phyloP scores from a whole-genome alignment of 495 filamentous ascomycete genomes.

The Lasiosphaeriaceae sp. region DNA sequence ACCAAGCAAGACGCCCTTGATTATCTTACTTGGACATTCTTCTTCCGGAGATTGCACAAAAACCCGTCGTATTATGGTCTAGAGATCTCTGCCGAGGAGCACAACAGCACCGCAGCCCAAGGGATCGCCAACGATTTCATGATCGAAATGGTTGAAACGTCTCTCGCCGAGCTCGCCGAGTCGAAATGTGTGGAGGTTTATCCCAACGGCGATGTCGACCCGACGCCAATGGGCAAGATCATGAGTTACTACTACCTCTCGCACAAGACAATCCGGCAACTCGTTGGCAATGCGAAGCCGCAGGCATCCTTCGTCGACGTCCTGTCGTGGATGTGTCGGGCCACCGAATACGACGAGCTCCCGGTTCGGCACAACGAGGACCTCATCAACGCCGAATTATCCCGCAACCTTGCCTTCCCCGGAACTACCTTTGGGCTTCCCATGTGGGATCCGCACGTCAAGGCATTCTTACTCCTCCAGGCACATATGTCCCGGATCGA shows the following conservation, averaged over 20 bases:
- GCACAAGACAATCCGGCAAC: constrained; percentile 86
- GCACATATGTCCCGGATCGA: constrained; percentile 90
- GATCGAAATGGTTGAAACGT: constrained; percentile 83
- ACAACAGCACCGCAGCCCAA: constrained; percentile 83
- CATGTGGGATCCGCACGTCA: constrained; percentile 98
- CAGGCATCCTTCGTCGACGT: constrained; percentile 80
- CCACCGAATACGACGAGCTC: constrained; percentile 95
- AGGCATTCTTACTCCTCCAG: constrained; percentile 90
- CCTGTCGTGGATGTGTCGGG: constrained; percentile 86
- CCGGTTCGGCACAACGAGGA: constrained; percentile 99
- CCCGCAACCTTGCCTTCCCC: constrained; percentile 66
- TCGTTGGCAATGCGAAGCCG: constrained; percentile 71
- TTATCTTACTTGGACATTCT: constrained; percentile 99
- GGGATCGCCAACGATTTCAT: constrained; percentile 85
- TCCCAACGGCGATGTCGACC: constrained; percentile 83
- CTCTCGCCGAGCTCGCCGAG: constrained; percentile 71
- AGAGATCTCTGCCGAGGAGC: constrained; percentile 88
- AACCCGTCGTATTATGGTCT: constrained; percentile 98
- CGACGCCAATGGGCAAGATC: constrained; percentile 90
- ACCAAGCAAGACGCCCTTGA: constrained; percentile 97
- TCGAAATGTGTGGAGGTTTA: constrained; percentile 78
- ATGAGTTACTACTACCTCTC: constrained; percentile 99
- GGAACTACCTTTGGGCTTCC: constrained; percentile 58
- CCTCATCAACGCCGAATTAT: constrained; percentile 90
- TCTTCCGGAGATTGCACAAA: constrained; percentile 95